Evolutionary conservation across 2,329 filamentous ascomycete species (phyloP).

Genomic region (Colletotrichum echinochloae): DNA sequence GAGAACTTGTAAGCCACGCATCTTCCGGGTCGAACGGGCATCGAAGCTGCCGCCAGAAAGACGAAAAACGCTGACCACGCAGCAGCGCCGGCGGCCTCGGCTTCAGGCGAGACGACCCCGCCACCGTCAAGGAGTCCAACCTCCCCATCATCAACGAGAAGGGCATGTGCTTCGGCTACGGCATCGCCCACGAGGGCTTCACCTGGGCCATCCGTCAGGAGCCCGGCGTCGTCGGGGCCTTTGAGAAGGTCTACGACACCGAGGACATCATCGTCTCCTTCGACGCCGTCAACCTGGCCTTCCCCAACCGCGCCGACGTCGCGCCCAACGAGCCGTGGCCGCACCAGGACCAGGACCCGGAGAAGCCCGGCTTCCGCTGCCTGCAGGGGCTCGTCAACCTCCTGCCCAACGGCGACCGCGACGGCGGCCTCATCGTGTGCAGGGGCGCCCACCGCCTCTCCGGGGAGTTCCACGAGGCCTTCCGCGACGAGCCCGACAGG

Average conservation of each 20-base stretch:
- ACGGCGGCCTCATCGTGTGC: conserved; percentile 28
- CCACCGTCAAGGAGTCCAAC: conserved; percentile 50
- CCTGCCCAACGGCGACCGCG: conserved; percentile 15
- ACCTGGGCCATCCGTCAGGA: conserved; percentile 26
- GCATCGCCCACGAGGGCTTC: conserved; percentile 26
- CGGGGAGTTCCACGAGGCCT: conserved; percentile 40
- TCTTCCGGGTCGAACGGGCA: too few relatives aligned
- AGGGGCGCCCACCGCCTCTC: conserved; percentile 32
- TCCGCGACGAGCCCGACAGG: conserved; percentile 20
- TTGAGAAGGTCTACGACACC: conserved; percentile 29
- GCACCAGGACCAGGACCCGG: conserved; percentile 28
- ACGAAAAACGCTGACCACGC: background rate
- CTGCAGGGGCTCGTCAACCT: conserved; percentile 20
- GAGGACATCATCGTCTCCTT: conserved; percentile 25
- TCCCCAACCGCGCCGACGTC: conserved; percentile 26
- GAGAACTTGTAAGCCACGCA: conserved; percentile 13
- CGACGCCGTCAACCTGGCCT: conserved; percentile 30
- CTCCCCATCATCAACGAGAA: conserved; percentile 31
- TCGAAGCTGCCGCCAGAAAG: too few relatives aligned
- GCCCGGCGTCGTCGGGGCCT: conserved; percentile 20
- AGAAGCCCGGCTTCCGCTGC: conserved; percentile 24
- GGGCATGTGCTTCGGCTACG: conserved; percentile 32
- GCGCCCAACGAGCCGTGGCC: conserved; percentile 25
- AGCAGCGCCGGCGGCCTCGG: conserved; percentile 28
- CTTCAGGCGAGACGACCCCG: conserved; percentile 51